Percentiles rank a stretch among this genome's conserved stretches.
phyloP scores from a whole-genome alignment of 228 moss, liverwort and hornwort genomes.

The Sphagnum fallax region DNA sequence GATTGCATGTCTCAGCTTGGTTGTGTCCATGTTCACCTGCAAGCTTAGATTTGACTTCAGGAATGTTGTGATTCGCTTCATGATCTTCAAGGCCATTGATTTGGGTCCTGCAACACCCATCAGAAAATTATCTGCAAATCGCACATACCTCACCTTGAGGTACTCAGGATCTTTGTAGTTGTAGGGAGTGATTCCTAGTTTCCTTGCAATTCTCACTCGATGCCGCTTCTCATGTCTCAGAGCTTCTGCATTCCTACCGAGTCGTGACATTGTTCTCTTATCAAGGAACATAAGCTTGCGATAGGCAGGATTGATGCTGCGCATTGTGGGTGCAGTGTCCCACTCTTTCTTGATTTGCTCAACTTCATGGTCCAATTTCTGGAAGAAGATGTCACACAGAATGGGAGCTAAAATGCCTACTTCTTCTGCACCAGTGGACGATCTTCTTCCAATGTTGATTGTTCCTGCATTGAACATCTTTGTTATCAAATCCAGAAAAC shows the following conservation, averaged over 20 bases:
- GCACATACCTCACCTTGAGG: constrained; percentile 37
- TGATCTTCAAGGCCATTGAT: constrained; percentile 26
- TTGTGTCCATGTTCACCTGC: constrained; percentile 26
- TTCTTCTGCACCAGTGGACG: constrained; percentile 22
- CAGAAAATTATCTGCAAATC: constrained; percentile 44
- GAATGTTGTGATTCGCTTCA: constrained; percentile 43
- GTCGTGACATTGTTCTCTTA: constrained; percentile 35
- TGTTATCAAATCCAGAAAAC: constrained; percentile 36
- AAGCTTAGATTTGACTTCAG: constrained; percentile 48
- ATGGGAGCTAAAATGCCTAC: constrained; percentile 37
- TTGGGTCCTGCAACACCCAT: constrained; percentile 48
- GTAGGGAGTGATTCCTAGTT: constrained; percentile 31
- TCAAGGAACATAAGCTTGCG: constrained; percentile 40
- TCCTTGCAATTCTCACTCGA: constrained; percentile 42
- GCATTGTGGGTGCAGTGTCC: constrained; percentile 29
- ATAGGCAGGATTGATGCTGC: constrained; percentile 32
- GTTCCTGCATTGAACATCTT: constrained; percentile 56
- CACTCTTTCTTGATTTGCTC: constrained; percentile 39
- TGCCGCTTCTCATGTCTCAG: constrained; percentile 46
- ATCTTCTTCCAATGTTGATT: constrained; percentile 17
- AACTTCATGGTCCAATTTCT: constrained; percentile 50
- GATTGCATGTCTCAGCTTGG: constrained; percentile 37
- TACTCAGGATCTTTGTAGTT: constrained; percentile 41
- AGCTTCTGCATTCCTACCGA: constrained; percentile 34
- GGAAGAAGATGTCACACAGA: constrained; percentile 41